A percentile compares a stretch with the other conserved stretches of the same genome.
Conservation (phyloP, 306 rosid genomes). For the Quercus bicolor region DNA sequence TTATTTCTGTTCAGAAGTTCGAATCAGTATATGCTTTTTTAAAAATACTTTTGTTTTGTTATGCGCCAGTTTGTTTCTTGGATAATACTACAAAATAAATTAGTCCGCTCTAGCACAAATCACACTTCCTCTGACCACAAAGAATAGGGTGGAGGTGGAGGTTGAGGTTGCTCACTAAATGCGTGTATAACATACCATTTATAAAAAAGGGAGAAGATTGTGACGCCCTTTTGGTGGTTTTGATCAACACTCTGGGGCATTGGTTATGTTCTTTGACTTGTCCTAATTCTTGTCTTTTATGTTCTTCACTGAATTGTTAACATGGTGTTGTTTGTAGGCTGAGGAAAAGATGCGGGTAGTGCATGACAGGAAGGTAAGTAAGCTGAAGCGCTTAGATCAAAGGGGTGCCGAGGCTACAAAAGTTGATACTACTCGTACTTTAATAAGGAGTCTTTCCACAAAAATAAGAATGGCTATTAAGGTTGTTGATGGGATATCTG, state of each 20-base stretch:
- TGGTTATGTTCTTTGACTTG: neutral
- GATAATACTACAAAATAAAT: neutral
- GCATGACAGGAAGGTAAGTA: constrained; percentile 76
- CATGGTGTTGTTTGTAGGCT: constrained; percentile 44
- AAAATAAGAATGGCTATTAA: constrained; percentile 91
- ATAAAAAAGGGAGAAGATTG: too few species aligned
- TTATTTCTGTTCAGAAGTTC: neutral
- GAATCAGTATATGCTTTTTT: neutral
- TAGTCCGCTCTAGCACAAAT: too few species aligned
- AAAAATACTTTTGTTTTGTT: neutral
- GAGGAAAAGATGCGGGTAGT: constrained; percentile 93
- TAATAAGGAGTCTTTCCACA: constrained; percentile 73
- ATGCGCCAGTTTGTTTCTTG: neutral
- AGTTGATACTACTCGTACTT: constrained; percentile 61
- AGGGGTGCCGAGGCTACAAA: constrained; percentile 77
- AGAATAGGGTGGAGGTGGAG: too few species aligned
- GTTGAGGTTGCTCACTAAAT: too few species aligned
- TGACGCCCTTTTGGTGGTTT: neutral
- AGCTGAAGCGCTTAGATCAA: constrained; percentile 75
- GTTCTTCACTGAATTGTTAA: neutral
- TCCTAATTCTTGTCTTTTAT: constrained; percentile 4
- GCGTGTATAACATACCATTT: too few species aligned
- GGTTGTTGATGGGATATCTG: constrained; percentile 82
- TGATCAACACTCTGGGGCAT: neutral
- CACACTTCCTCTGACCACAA: too few species aligned